Base-by-base conservation (phyloP, 129 eudicot species). In the Escallonia rubra region DNA sequence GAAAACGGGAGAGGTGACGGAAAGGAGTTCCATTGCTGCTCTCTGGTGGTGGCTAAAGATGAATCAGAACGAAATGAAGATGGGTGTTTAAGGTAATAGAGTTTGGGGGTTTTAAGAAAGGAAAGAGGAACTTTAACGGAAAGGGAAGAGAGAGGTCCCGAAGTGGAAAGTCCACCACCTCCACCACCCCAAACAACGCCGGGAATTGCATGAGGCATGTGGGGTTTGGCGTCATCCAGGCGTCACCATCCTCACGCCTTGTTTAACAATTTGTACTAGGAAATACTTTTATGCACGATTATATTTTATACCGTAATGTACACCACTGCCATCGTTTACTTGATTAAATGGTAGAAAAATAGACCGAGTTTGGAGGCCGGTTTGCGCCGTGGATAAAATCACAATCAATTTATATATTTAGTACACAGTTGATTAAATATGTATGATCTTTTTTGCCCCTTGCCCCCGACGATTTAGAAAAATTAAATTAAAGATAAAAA, bases 181-280 rank as follows among this genome's bases (percentile, higher is more conserved):
- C 13, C 55, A 50, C 10, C 55, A n/a, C 55, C 11, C 2, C 34
- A 23, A 23, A 23, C 34, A 23, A 23, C 34, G 34, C 34, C 34
- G 34, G 34, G 34, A 23, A 23, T 23, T 23, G 34, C 34, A 23
- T 64, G 68, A 73, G 50, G 58, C 83, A 79, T 74, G 83, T 73
- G 79, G 68, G 57, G 56, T 63, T 68, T 73, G 83, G 69, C 72
- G 72, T 63, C 68, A 63, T 50, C 75, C 63, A 68, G 83, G 69
- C 72, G 72, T 63, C 68, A 63, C 58, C 75, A 46, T 51, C 73
- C 66, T 67, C 74, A n/a, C 8, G 59, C 34, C 34, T 23, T 1
- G 34, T 23, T 23, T 23, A 23, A 23, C 34, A 23, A 23, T 0
- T 1, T 23, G 34, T 23, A 23, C 34, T 23, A 23, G 34, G 34